Evolutionary conservation across 129 eudicot genomes (phyloP).

Genomic region (Saussurea involucrata): DNA sequence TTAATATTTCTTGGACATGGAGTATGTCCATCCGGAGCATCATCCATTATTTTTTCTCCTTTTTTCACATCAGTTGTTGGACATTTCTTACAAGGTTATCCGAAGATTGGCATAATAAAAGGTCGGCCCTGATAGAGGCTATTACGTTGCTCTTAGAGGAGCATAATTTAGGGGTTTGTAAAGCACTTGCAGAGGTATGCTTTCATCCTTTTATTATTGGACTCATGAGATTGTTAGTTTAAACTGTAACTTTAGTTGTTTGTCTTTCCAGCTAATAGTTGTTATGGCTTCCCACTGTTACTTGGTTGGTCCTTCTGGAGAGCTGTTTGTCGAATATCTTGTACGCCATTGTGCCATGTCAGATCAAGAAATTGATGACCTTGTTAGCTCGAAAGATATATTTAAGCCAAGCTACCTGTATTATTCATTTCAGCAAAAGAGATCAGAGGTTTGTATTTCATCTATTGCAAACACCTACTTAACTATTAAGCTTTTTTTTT

Average conservation of each 20-base stretch:
- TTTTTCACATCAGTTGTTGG: constrained; percentile 11
- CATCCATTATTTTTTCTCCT: background rate
- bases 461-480: background rate
- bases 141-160: constrained; percentile 77
- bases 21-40: background rate
- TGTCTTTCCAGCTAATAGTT: constrained; percentile 67
- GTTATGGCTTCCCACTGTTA: constrained; percentile 99
- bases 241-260: constrained; percentile 4
- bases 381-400: constrained; percentile 47
- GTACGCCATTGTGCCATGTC: constrained; percentile 84
- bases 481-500: background rate
- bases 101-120: constrained; percentile 90
- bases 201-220: background rate
- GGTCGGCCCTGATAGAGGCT: constrained; percentile 69
- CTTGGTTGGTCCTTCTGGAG: constrained; percentile 90
- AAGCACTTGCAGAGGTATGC: constrained; percentile 95
- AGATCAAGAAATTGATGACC: constrained; percentile 56
- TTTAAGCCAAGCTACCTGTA: constrained; percentile 41
- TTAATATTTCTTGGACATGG: background rate
- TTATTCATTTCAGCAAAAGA: constrained; percentile 58
- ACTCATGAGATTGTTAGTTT: background rate
- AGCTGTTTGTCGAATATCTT: constrained; percentile 85
- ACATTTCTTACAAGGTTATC: constrained; percentile 53
- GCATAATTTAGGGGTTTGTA: constrained; percentile 68
- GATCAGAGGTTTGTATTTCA: constrained; percentile 63